These are phyloP conservation scores for Chlamydomonas urium DNA, from an alignment of 139 green algal species.

Conservation along the genomic window DNA sequence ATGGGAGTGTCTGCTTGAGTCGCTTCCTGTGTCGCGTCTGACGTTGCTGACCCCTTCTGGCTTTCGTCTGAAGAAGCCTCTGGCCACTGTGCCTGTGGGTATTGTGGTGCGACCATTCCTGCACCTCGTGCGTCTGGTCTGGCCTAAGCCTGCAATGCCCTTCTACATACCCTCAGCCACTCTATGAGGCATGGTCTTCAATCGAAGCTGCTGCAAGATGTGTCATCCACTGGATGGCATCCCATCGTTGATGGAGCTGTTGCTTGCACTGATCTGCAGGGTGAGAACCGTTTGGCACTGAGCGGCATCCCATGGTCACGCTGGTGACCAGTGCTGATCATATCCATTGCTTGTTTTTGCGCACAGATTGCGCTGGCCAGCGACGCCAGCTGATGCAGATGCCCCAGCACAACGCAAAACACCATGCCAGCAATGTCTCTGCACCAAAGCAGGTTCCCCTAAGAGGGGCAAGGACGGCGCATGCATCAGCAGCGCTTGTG, in stretches of 20 bases:
- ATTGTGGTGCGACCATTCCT: conserved; percentile 1
- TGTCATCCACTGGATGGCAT: conserved; percentile 23
- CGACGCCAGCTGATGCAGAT: conserved; percentile 72
- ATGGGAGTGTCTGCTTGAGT: too few relatives aligned
- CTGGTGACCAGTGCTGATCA: too few relatives aligned
- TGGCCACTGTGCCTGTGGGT: background rate
- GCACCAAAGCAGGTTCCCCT: conserved; percentile 42
- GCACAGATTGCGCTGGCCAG: conserved; percentile 42
- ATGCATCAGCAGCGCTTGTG: background rate
- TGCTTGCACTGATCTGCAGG: conserved; percentile 52
- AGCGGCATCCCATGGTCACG: too few relatives aligned
- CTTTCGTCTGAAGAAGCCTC: conserved; percentile 52
- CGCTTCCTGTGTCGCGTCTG: conserved; percentile 58
- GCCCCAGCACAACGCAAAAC: conserved; percentile 79
- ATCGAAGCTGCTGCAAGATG: conserved; percentile 53
- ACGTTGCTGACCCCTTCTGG: conserved; percentile 77
- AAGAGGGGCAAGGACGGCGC: too few relatives aligned
- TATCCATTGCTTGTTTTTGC: too few relatives aligned
- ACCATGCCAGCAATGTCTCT: conserved; percentile 85
- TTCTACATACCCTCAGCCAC: conserved; percentile 67
- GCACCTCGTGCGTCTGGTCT: conserved; percentile 7
- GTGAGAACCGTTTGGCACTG: conserved; percentile 29
- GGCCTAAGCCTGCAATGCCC: conserved; percentile 22
- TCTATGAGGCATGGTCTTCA: conserved; percentile 60
- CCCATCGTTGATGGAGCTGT: conserved; percentile 29